Evolutionary conservation across 768 basidiomycete genomes (phyloP).

Genomic region (Dentipellis sp.): DNA sequence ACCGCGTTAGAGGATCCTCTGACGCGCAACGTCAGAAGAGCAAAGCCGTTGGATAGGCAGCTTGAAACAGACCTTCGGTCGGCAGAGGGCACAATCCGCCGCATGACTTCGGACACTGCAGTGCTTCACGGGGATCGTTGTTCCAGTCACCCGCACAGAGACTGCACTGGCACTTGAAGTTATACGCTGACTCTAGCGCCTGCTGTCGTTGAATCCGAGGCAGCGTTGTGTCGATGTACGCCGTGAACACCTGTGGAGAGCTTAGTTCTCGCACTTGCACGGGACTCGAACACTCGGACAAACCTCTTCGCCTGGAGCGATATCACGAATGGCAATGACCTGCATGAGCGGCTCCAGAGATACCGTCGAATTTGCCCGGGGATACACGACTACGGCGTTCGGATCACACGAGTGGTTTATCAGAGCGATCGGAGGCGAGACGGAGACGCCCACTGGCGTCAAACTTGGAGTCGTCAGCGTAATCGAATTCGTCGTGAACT

Average conservation of each 20-base stretch:
- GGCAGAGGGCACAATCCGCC: slow-evolving; percentile 56
- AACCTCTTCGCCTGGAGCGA: slow-evolving; percentile 66
- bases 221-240: slow-evolving; percentile 81
- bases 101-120: slow-evolving; percentile 63
- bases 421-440: slow-evolving; percentile 72
- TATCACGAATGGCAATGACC: slow-evolving; percentile 60
- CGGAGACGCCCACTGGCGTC: slow-evolving; percentile 73
- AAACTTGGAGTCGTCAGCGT: slow-evolving; percentile 73
- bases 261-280: background rate
- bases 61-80: slow-evolving; percentile 38
- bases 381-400: slow-evolving; percentile 90
- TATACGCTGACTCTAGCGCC: slow-evolving; percentile 62
- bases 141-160: slow-evolving; percentile 33
- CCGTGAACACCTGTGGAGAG: slow-evolving; percentile 53
- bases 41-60: too few relatives aligned
- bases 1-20: slow-evolving; percentile 44
- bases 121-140: slow-evolving; percentile 60
- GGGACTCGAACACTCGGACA: background rate
- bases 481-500: slow-evolving; percentile 93
- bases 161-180: slow-evolving; percentile 63
- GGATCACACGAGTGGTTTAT: slow-evolving; percentile 86
- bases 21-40: background rate
- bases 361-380: slow-evolving; percentile 33
- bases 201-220: slow-evolving; percentile 46
- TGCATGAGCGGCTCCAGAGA: slow-evolving; percentile 56